Conservation (phyloP, 2,329 filamentous ascomycete genomes). For the Trichoderma pleuroti region DNA sequence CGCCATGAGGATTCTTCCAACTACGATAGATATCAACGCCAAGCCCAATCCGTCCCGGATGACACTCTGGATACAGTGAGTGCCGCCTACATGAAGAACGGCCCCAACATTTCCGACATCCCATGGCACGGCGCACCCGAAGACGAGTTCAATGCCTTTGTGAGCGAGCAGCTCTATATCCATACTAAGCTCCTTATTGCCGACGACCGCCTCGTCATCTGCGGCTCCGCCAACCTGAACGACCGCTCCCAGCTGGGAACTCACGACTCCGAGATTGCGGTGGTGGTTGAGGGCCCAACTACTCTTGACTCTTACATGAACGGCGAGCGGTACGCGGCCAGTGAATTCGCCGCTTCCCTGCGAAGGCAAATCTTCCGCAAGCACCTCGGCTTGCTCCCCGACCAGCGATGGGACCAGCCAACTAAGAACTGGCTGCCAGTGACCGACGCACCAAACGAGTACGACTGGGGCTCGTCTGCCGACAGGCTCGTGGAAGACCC, state of each 20-base stretch:
- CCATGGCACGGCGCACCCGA: conserved; percentile 55
- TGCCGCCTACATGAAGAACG: conserved; percentile 78
- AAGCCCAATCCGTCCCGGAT: conserved; percentile 53
- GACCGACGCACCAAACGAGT: conserved; percentile 64
- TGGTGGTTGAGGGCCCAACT: conserved; percentile 76
- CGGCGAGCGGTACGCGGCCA: conserved; percentile 67
- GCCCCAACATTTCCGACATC: conserved; percentile 60
- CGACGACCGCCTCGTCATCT: conserved; percentile 78
- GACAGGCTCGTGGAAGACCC: conserved; percentile 73
- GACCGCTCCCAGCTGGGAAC: conserved; percentile 72
- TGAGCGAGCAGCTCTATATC: conserved; percentile 61
- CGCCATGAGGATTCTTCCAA: conserved; percentile 20
- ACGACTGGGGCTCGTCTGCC: conserved; percentile 66
- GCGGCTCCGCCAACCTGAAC: conserved; percentile 63
- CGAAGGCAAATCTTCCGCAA: conserved; percentile 86
- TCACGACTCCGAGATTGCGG: conserved; percentile 87
- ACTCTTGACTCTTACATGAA: conserved; percentile 70
- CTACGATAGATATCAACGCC: conserved; percentile 62
- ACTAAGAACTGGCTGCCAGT: conserved; percentile 77
- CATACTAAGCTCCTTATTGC: conserved; percentile 73
- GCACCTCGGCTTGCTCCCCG: conserved; percentile 77
- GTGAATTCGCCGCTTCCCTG: conserved; percentile 73
- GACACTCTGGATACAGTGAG: conserved; percentile 71
- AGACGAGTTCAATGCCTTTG: conserved; percentile 57
- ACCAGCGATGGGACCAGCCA: conserved; percentile 65